phyloP scores from a whole-genome alignment of 371 early-diverging fungal species.

The Mucor racemosus region DNA sequence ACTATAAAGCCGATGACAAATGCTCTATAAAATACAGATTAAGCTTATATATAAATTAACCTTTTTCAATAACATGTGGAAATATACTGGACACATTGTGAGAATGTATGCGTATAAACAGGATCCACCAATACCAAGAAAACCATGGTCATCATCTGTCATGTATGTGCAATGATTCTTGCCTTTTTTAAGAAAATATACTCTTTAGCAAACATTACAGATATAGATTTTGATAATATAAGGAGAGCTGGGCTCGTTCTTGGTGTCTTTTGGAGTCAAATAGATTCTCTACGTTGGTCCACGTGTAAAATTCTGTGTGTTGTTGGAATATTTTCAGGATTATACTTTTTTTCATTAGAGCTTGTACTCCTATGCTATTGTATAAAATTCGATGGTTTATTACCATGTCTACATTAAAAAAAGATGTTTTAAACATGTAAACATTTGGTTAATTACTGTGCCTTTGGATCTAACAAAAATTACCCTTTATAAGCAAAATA shows the following conservation, averaged over 20 bases:
- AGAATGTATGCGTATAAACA: neutral
- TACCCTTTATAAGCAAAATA: neutral
- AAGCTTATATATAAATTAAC: no score
- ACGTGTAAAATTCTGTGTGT: constrained; percentile 5
- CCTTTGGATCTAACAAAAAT: neutral
- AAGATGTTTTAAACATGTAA: no score
- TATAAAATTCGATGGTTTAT: no score
- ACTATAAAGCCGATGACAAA: no score
- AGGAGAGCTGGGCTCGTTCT: neutral
- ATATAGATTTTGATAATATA: neutral
- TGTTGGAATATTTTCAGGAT: neutral
- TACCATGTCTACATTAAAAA: no score
- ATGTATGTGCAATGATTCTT: neutral
- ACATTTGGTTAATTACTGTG: no score
- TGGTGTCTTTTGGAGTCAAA: neutral
- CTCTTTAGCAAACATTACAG: neutral
- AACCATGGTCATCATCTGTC: neutral
- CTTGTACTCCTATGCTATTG: neutral
- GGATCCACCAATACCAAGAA: neutral
- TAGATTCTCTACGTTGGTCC: neutral
- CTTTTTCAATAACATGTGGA: no score
- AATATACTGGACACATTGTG: neutral
- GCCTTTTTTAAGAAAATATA: constrained; percentile 2
- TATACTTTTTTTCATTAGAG: neutral
- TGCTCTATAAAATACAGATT: no score